Conservation (phyloP, 345 rosid species). For the Pistacia integerrima region DNA sequence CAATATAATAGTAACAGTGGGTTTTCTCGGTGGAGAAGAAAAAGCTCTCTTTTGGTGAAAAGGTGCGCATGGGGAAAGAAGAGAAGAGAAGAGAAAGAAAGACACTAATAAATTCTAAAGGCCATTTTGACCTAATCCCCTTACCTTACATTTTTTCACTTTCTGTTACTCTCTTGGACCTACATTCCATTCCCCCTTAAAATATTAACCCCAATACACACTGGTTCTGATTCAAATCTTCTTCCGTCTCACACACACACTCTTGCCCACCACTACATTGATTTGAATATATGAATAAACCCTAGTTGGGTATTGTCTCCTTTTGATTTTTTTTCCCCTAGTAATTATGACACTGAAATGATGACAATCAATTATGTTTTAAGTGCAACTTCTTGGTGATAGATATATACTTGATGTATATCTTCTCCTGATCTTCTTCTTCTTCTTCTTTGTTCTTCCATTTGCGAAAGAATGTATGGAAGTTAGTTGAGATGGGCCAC, state of each 20-base stretch:
- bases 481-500: constrained; percentile 38
- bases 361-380: constrained; percentile 26
- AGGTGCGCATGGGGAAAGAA: constrained; percentile 34
- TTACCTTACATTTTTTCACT: constrained; percentile 20
- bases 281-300: neutral
- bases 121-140: constrained; percentile 30
- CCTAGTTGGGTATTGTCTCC: neutral
- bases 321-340: constrained; percentile 13
- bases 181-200: neutral
- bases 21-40: neutral
- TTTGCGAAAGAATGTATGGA: constrained; percentile 31
- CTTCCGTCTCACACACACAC: neutral
- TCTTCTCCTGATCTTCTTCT: no score
- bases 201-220: neutral
- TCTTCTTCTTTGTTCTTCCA: neutral
- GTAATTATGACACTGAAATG: constrained; percentile 36
- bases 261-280: neutral
- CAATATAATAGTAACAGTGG: constrained; percentile 15
- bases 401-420: neutral
- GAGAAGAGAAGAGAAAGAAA: constrained; percentile 6
- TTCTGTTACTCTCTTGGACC: constrained; percentile 18
- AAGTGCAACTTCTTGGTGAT: neutral
- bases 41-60: constrained; percentile 26
- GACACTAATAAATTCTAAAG: constrained; percentile 17
- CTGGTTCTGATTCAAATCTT: neutral